Base-by-base conservation (phyloP, 345 rosid species). In the Lenwebbia sp. region DNA sequence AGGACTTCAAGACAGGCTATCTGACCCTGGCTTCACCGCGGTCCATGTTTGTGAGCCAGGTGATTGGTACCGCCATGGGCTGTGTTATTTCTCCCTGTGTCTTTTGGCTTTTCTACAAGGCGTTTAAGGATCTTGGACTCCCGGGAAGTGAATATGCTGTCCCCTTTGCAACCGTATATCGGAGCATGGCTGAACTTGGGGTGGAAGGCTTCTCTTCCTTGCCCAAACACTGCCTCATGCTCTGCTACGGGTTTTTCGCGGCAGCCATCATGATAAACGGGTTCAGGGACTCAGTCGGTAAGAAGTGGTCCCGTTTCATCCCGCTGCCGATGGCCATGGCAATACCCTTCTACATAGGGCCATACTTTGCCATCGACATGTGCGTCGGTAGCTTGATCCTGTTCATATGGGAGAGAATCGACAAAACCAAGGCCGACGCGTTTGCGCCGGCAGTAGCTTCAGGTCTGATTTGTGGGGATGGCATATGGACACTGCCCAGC, bases 291-390 rank as follows among this genome's bases (percentile, higher is more conserved):
- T 10, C 22, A 0, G 50, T 89, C 7, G 82, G 84, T 2, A 13
- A 14, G 13, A 88, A 51, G 22, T 57, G 85, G 57, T 78, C 88
- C 28, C 83, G 83, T 86, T 89, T 78, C 17, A 83, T 90, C 54
- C 93, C 92, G 23, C 83, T 89, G 12, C 93, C 92, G 10, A 90
- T 92, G 93, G 91, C 91, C 26, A 86, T 92, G 93, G 91, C 91
- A 21, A 84, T 86, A 33, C 92, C 93, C 6, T 90, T 90, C 88
- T 90, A 88, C 84, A 37, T 88, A 3, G 92, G 92, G 58, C 86
- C 89, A 4, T 92, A 89, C 88, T 89, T 92, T 65, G 90, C 93
- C 49, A 88, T 92, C 3, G 92, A 92, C n/a, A 90, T 90, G 92
- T 92, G 91, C 30, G 57, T 88, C 13, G 93, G 93, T 50, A 89